Evolutionary conservation across 352 stramenopile species (phyloP), one percentile per base, ranked within the genome.

Genomic region (Thraustotheca clavata): DNA sequence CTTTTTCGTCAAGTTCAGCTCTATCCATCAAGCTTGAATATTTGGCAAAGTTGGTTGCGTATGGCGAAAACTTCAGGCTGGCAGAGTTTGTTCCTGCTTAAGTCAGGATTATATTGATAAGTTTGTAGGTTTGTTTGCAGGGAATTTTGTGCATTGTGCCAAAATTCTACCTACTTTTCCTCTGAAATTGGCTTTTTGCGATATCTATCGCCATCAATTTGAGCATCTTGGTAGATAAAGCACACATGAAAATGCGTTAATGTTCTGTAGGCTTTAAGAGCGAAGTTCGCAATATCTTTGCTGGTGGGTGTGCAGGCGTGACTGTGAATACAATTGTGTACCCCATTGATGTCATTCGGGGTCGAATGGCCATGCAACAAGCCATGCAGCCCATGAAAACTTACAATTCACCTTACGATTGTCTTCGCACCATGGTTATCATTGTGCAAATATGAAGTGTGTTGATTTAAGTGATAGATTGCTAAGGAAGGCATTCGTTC

Each of bases 121-220:
- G 3, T 59, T n/a, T 66, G 36, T 33, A 80, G 73, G 74, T 55
- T 65, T 92, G 47, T 92, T 82, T 65, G 89, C 79, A 34, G 85
- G 85, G 18, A 94, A 94, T 61, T 68, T 91, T 3, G 73, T 76
- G 5, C 83, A 94, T 60, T 92, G 83, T 59, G 71, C 90, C n/a
- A 87, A 80, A 79, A 70, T 90, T 22, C 71, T 91, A n/a, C 83
- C 83, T 31, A 89, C 80, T 24, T 76, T 94, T 26, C 81, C 83
- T 14, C 85, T 80, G 40, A 91, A 91, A 60, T 86, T 92, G 38
- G 40, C 91, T 31, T 52, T 92, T 4, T 89, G 81, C 41, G 79
- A 90, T 40, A 46, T 87, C 12, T 90, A 86, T 57, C 79, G 81
- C 46, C 66, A 77, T 39, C 76, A 91, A 49, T 62, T 91, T 33